A percentile compares a stretch with the other conserved stretches of the same genome.
Conservation (phyloP, 2,329 filamentous ascomycete genomes). For the Calonectria ilicicola region DNA sequence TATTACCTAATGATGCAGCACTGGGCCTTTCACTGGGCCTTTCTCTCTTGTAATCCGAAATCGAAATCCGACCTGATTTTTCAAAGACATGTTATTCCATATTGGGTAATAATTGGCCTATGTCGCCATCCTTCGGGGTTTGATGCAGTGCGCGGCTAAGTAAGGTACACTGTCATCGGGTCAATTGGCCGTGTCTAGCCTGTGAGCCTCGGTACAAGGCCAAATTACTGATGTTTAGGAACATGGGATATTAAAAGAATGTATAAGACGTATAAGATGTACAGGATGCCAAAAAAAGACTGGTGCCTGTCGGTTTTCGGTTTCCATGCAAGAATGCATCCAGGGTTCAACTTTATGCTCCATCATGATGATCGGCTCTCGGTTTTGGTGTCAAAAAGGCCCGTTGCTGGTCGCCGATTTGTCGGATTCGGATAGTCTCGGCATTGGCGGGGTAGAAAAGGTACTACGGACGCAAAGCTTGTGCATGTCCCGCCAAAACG, state of each 20-base stretch:
- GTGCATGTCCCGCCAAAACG: conserved; percentile 31
- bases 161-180: neutral
- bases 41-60: conserved; percentile 6
- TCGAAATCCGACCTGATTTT: neutral
- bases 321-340: neutral
- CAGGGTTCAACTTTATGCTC: conserved; percentile 1
- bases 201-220: neutral
- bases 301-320: neutral
- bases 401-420: neutral
- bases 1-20: neutral
- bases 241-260: neutral
- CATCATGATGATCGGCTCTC: conserved; percentile 1
- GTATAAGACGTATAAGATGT: too few relatives aligned
- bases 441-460: conserved; percentile 44
- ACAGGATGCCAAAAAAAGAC: conserved; percentile 17
- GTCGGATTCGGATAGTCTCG: conserved; percentile 40
- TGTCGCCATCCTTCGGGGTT: neutral
- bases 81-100: neutral
- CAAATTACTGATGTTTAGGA: neutral
- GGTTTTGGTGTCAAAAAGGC: neutral
- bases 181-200: neutral
- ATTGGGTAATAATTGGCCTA: neutral
- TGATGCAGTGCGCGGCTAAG: neutral
- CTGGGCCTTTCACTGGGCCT: neutral
- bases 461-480: conserved; percentile 24